phyloP scores from a whole-genome alignment of 495 filamentous ascomycete genomes.

The Talaromyces borbonicus region DNA sequence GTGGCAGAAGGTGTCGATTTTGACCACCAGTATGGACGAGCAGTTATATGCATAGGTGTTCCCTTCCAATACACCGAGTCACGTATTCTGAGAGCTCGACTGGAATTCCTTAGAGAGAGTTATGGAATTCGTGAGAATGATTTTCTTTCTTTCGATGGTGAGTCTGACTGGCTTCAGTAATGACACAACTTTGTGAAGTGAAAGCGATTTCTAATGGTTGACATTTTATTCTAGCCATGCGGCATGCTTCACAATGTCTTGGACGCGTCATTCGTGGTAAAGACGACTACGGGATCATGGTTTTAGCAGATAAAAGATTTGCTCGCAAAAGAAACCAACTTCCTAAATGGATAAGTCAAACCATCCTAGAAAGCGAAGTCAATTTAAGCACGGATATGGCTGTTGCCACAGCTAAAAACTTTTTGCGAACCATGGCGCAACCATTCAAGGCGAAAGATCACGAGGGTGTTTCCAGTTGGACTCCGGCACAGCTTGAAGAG shows the following conservation, averaged over 20 bases:
- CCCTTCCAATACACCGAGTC: slow-evolving; percentile 99
- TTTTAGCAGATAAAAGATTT: slow-evolving; percentile 87
- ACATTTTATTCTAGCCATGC: slow-evolving; percentile 52
- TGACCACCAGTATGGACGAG: slow-evolving; percentile 96
- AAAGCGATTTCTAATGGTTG: not conserved
- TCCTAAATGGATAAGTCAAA: slow-evolving; percentile 95
- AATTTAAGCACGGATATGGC: slow-evolving; percentile 95
- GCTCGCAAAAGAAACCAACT: slow-evolving; percentile 80
- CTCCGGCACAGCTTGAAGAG: slow-evolving; percentile 58
- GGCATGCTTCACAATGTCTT: slow-evolving; percentile 93
- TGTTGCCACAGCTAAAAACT: slow-evolving; percentile 76
- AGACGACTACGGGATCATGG: slow-evolving; percentile 99
- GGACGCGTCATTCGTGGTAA: slow-evolving; percentile 94
- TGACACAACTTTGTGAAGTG: not conserved
- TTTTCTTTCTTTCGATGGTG: slow-evolving; percentile 84
- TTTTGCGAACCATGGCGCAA: slow-evolving; percentile 82
- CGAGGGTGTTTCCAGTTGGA: slow-evolving; percentile 91
- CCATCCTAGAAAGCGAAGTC: slow-evolving; percentile 68
- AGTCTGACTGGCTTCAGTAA: not conserved
- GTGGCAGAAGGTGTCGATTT: slow-evolving; percentile 98
- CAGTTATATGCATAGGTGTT: slow-evolving; percentile 92
- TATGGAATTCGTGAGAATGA: slow-evolving; percentile 97
- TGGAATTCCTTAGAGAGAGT: slow-evolving; percentile 92
- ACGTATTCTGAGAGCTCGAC: slow-evolving; percentile 87
- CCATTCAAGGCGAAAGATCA: slow-evolving; percentile 75